Evolutionary conservation across 345 rosid genomes (phyloP).

Genomic region (Moringa oleifera): DNA sequence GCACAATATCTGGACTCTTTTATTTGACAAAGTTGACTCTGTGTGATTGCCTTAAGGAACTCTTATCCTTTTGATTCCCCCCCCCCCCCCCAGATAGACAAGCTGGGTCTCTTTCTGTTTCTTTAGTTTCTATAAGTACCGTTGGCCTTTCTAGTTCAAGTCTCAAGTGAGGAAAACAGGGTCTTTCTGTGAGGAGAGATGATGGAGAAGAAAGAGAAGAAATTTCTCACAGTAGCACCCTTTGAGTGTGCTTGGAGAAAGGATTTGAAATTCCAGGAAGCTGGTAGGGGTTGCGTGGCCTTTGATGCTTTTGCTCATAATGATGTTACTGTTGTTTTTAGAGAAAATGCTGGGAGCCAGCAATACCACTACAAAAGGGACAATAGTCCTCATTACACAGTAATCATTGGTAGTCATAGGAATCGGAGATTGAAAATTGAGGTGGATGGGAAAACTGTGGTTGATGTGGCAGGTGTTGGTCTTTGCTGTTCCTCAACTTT

Average conservation of each 20-base stretch:
- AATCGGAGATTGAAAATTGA: slow-evolving; percentile 85
- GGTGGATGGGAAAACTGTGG: slow-evolving; percentile 82
- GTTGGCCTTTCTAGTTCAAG: slow-evolving; percentile 19
- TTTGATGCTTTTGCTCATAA: slow-evolving; percentile 95
- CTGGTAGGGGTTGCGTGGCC: slow-evolving; percentile 94
- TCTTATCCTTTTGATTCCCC: neutral
- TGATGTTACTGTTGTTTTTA: slow-evolving; percentile 91
- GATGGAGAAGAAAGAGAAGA: slow-evolving; percentile 54
- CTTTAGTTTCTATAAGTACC: slow-evolving; percentile 16
- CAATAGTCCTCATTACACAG: slow-evolving; percentile 88
- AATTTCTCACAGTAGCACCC: slow-evolving; percentile 87
- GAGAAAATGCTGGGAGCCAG: slow-evolving; percentile 90
- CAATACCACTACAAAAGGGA: slow-evolving; percentile 93
- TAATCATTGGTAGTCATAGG: slow-evolving; percentile 90
- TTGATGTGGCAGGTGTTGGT: slow-evolving; percentile 66
- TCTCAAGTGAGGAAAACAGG: slow-evolving; percentile 6
- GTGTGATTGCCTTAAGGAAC: slow-evolving; percentile 15
- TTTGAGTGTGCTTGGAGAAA: slow-evolving; percentile 98
- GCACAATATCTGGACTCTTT: no score
- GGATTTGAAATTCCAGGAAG: slow-evolving; percentile 80
- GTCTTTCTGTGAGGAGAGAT: slow-evolving; percentile 19
- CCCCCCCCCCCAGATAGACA: slow-evolving; percentile 6
- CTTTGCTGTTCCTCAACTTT: slow-evolving; percentile 80
- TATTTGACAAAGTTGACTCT: neutral
- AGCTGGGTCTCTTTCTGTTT: neutral